Conservation (phyloP, 331 rosid species). For the Phaseolus coccineus region DNA sequence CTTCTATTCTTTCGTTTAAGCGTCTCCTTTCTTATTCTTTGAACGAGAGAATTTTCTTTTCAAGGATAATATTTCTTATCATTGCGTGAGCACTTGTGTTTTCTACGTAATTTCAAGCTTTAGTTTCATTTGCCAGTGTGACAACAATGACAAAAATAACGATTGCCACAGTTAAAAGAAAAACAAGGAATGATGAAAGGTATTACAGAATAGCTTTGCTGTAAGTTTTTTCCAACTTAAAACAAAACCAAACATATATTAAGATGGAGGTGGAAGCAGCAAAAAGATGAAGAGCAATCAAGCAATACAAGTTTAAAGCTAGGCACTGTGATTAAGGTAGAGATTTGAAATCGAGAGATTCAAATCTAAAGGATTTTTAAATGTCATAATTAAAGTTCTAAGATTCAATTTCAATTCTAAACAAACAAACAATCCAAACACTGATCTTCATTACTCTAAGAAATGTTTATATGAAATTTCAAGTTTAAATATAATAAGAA, state of each 20-base stretch:
- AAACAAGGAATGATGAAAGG: too few relatives aligned
- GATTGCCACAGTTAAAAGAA: too few relatives aligned
- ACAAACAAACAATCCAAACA: background rate
- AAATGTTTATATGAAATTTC: slow-evolving; percentile 12
- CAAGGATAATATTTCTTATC: background rate
- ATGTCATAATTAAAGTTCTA: background rate
- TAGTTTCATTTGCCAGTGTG: background rate
- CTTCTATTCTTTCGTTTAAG: too few relatives aligned
- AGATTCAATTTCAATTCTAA: background rate
- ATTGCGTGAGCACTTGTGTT: background rate
- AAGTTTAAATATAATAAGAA: slow-evolving; percentile 15
- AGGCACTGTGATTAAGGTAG: background rate
- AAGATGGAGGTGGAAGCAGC: background rate
- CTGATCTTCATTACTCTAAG: slow-evolving; percentile 5
- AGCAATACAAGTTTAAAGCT: background rate
- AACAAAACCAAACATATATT: too few relatives aligned
- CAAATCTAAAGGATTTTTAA: background rate
- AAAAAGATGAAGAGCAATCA: background rate
- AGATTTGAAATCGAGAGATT: background rate
- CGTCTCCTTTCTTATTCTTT: background rate
- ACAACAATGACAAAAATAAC: too few relatives aligned
- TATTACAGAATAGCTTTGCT: too few relatives aligned
- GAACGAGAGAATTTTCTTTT: background rate
- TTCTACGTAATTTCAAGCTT: background rate
- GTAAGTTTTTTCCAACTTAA: too few relatives aligned